Percentiles rank a stretch among this genome's conserved stretches.
Evolutionary conservation across 805 yeast genomes (phyloP).

Genomic region (Candida alai): DNA sequence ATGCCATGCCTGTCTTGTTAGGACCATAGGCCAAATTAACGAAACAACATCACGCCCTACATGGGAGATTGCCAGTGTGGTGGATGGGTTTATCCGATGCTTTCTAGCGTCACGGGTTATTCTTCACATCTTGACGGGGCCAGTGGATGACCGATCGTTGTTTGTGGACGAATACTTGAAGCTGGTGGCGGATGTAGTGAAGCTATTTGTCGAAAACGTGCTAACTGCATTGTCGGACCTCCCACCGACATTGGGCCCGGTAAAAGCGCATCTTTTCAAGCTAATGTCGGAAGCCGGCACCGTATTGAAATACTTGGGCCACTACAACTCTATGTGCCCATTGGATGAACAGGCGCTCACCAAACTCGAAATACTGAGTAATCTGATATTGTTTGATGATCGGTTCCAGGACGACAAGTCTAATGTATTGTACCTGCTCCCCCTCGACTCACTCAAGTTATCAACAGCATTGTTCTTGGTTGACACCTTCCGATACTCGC

Average conservation of each 20-base stretch:
- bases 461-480: conserved; percentile 23
- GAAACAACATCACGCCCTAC: background rate
- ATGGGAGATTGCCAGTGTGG: background rate
- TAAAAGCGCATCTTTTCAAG: background rate
- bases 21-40: conserved; percentile 1
- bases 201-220: conserved; percentile 27
- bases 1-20: conserved; percentile 4
- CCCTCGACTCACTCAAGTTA: conserved; percentile 24
- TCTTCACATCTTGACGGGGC: conserved; percentile 38
- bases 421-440: conserved; percentile 15
- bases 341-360: conserved; percentile 52
- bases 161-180: conserved; percentile 43
- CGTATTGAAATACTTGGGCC: conserved; percentile 5
- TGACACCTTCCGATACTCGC: conserved; percentile 35
- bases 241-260: background rate
- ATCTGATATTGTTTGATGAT: conserved; percentile 40
- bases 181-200: conserved; percentile 38
- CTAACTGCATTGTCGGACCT: conserved; percentile 14
- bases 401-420: conserved; percentile 17
- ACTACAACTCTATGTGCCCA: conserved; percentile 6
- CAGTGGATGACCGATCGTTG: conserved; percentile 39
- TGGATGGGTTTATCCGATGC: background rate
- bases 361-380: conserved; percentile 52
- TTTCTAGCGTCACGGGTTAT: conserved; percentile 24
- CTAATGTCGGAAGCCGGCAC: background rate